Base-by-base conservation (phyloP, 2,329 filamentous ascomycete genomes). In the Neofusicoccum sp. region DNA sequence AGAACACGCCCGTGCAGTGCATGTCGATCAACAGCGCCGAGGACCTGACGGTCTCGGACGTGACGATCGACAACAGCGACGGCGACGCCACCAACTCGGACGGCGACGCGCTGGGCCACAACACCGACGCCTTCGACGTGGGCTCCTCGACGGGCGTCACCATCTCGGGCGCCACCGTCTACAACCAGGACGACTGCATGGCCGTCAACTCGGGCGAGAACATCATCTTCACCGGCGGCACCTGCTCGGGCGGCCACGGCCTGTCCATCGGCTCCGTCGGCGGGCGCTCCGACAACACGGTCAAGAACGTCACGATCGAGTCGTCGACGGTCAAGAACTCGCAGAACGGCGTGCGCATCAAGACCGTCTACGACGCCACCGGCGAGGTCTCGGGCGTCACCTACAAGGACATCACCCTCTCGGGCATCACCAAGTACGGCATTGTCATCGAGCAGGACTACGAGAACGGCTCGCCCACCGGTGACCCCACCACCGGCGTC, bases 131-230 rank as follows among this genome's bases (percentile, higher is more conserved):
- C 0, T 84, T 84, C 63, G 80, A 84, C 5, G 75, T 84, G 51
- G 77, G 79, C 43, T 71, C 68, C n/a, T 77, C 72, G 26, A 74
- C 70, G 44, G 73, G 72, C 24, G 70, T 83, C 16, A 75, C 70
- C 28, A 81, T 84, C 65, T 70, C 69, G 31, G 74, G 75, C 16
- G 79, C 79, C 11, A 74, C 66, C 26, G 76, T 83, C 26, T 71
- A 78, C 63, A 83, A 83, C 71, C 82, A 84, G 70, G 82, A 84
- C 64, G 82, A 84, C 66, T 84, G 82, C 64, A 68, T 84, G 5
- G 82, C 81, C 12, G 70, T 84, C 63, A 84, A 83, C 71, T 82
- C 79, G 3, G 81, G 81, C 56, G 76, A 70, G 12, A 53, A 61
- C 47, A 60, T 62, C 43, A 40, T 2, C 24, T 61, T 58, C 34